Evolutionary conservation across 768 basidiomycete genomes (phyloP), one percentile per base, ranked within the genome.

Genomic region (Saitozyma podzolica): DNA sequence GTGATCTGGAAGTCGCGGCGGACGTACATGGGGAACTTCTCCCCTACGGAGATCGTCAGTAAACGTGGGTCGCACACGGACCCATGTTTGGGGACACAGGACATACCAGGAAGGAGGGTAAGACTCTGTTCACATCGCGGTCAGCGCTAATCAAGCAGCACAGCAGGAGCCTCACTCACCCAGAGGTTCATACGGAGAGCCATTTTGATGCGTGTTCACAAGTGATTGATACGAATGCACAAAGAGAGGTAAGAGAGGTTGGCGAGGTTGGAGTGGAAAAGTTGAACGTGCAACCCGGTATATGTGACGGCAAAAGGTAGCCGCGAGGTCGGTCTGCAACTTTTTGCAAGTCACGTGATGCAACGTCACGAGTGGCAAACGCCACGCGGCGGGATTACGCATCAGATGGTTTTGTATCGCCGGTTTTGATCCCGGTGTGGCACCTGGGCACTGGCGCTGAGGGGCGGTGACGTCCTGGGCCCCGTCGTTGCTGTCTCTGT

Each of bases 1-100:
- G 90, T 91, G 74, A 96, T 85, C 74, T 84, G 84, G 74, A 94
- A 80, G 80, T 90, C 88, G 42, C 84, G 84, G 58, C 85, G 84
- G 61, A 89, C 85, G 20, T 83, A 74, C 74, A 92, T 67, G 56
- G 82, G 80, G 73, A 86, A 80, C 63, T 83, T 80, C 68, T 88
- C 74, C 56, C 74, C 75, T 60, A 59, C 29, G 29, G 58, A 40
- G 55, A 53, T 54, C 8, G 47, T 65, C 40, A 63, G 42, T 53
- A 41, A 20, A 48, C 50, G 6, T n/a, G 53, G 29, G 29, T 29
- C 29, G 5, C 5, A 2, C 13, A 17, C 9, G 39, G 48, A 17
- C 9, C 10, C 19, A 50, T 17, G 45, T 48, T 16, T 7, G 9
- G 16, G 19, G 43, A 61, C 60, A 45, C 55, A 56, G 19, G 43